phyloP scores from a whole-genome alignment of 148 eudicot genomes.

The Spergularia marina region DNA sequence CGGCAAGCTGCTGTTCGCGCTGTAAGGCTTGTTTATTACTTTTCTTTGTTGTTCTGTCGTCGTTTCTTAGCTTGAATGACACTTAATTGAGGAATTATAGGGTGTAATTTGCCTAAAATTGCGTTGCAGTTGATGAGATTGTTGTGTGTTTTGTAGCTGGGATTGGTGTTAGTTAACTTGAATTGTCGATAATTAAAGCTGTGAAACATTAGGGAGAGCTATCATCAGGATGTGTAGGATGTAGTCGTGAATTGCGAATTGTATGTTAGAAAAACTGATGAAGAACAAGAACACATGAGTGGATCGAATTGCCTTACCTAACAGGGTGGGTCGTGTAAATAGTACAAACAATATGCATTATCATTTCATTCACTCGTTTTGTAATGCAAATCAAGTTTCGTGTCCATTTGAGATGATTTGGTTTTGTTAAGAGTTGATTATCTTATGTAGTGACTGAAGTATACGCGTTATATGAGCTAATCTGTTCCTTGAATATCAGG shows the following conservation, averaged over 20 bases:
- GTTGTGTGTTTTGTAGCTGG: no score
- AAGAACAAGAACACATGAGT: neutral
- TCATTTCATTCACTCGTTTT: neutral
- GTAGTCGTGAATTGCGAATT: no score
- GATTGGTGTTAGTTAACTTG: no score
- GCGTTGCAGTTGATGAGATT: neutral
- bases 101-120: neutral
- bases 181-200: no score
- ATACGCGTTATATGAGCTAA: neutral
- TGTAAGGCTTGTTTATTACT: constrained; percentile 31
- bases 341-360: neutral
- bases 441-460: neutral
- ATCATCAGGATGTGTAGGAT: no score
- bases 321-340: neutral
- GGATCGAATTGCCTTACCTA: neutral
- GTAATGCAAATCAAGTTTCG: no score
- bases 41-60: neutral
- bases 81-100: neutral
- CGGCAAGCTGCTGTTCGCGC: constrained; percentile 60
- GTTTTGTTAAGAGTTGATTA: neutral
- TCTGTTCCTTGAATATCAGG: constrained; percentile 36
- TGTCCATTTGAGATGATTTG: no score
- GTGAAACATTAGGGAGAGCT: no score
- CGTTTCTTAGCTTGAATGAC: neutral
- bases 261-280: neutral